Base-by-base conservation (phyloP, 768 basidiomycete species). In the Lactifluus subvellereus region DNA sequence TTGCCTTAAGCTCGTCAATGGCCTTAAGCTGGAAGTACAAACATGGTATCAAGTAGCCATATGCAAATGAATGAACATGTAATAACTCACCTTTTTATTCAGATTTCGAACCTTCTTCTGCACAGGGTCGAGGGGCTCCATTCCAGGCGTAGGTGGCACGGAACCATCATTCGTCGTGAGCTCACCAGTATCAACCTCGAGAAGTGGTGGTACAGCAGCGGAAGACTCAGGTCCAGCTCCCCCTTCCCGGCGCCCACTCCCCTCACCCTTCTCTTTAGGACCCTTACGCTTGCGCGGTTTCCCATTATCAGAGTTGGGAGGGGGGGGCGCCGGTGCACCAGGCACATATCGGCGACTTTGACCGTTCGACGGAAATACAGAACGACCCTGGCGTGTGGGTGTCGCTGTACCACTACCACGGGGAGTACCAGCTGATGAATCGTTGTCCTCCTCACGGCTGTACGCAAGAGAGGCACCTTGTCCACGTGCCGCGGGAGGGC, bases 1-100 rank as follows among this genome's bases (percentile, higher is more conserved):
- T 94, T 67, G 91, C 91, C 78, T 98, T 98, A 54, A 99, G 84
- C 71, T 98, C 95, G 22, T 98, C 94, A 68, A 99, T 98, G n/a
- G 96, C 96, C 74, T 97, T 98, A 67, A 99, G 80, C 94, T 97
- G 68, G 42, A 60, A n/a, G 10, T 42, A 59, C 30, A 16, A 51
- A 8, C 5, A 58, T 30, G 37, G 61, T 55, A 69, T 60, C 43
- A 67, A 37, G 58, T 63, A 55, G 32, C 59, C 47, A 27, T 14
- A 22, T 22, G 22, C 20, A 54, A 18, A 13, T 18, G 22, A n/a
- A 10, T 9, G 49, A 27, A 27, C 27, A 62, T 54, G 30, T 48
- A 55, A 16, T 74, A 2, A 4, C 81, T 42, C 45, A 89, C 94
- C 87, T 97, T 99, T 82, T 99, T 99, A 73, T 84, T 91, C 74